A percentile compares a stretch with the other conserved stretches of the same genome.
Evolutionary conservation across 2,329 filamentous ascomycete species (phyloP).

Genomic region (Alternaria infectoria): DNA sequence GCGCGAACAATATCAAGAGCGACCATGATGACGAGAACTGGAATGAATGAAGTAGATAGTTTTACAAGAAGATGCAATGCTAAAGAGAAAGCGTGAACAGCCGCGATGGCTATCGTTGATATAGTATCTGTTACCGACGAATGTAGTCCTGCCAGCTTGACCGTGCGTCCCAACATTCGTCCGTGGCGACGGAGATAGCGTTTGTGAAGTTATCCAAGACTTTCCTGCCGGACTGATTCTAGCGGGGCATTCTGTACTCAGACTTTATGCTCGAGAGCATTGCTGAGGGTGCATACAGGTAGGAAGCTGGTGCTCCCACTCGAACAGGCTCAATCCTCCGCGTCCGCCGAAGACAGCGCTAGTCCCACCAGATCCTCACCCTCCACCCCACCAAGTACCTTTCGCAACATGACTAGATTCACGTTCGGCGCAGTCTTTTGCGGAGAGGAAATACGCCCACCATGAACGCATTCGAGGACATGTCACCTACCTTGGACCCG

Average conservation of each 20-base stretch:
- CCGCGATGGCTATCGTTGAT: background rate
- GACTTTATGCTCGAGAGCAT: background rate
- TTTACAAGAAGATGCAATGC: background rate
- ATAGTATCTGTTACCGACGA: background rate
- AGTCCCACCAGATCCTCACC: conserved; percentile 18
- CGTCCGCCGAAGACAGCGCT: conserved; percentile 19
- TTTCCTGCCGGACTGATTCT: background rate
- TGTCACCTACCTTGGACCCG: conserved; percentile 34
- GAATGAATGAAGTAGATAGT: background rate
- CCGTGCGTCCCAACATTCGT: background rate
- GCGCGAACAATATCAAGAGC: conserved; percentile 29
- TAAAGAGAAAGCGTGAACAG: background rate
- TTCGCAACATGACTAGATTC: conserved; percentile 16
- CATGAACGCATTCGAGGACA: conserved; percentile 28
- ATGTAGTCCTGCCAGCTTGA: background rate
- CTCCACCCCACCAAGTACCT: conserved; percentile 15
- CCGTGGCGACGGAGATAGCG: background rate
- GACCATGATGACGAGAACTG: conserved; percentile 22
- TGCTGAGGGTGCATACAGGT: background rate
- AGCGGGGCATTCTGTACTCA: background rate
- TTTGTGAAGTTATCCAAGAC: background rate
- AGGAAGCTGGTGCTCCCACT: background rate
- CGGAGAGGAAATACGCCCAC: background rate
- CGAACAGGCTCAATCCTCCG: conserved; percentile 25
- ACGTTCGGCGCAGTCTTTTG: background rate